These are phyloP conservation scores for Geotrichum reessii DNA, from an alignment of 1,139 yeast species.

Conservation along the genomic window DNA sequence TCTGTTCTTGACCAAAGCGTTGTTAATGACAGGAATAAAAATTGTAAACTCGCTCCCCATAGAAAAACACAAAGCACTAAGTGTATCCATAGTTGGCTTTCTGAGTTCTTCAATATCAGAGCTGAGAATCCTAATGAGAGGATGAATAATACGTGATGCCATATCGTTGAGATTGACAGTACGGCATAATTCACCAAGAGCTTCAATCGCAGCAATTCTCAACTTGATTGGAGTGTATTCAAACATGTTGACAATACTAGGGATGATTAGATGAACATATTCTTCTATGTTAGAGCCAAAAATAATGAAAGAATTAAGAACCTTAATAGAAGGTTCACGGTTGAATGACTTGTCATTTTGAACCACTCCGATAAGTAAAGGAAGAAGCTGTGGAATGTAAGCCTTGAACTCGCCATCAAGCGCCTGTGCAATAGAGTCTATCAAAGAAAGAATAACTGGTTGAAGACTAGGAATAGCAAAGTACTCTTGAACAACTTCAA, in stretches of 20 bases:
- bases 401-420: constrained; percentile 88
- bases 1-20: constrained; percentile 56
- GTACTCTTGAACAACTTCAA: constrained; percentile 67
- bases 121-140: constrained; percentile 63
- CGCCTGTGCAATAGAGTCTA: constrained; percentile 81
- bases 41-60: constrained; percentile 81
- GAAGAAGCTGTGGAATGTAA: constrained; percentile 71
- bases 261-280: constrained; percentile 76
- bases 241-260: constrained; percentile 74
- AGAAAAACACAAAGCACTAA: constrained; percentile 72
- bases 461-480: constrained; percentile 66
- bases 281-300: constrained; percentile 89
- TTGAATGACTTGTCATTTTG: constrained; percentile 69
- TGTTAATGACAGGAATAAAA: constrained; percentile 79
- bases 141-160: constrained; percentile 88
- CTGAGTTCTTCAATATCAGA: constrained; percentile 56
- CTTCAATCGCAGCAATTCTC: constrained; percentile 71
- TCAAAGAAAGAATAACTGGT: constrained; percentile 68
- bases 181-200: constrained; percentile 76
- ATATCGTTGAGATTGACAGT: constrained; percentile 73
- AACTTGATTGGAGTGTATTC: constrained; percentile 49
- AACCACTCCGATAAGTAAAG: constrained; percentile 67
- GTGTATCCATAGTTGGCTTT: constrained; percentile 65
- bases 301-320: constrained; percentile 78
- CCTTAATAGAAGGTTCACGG: constrained; percentile 61